A percentile compares a stretch with the other conserved stretches of the same genome.
Evolutionary conservation across 148 eudicot species (phyloP).

Genomic region (Camellia lanceoleosa): DNA sequence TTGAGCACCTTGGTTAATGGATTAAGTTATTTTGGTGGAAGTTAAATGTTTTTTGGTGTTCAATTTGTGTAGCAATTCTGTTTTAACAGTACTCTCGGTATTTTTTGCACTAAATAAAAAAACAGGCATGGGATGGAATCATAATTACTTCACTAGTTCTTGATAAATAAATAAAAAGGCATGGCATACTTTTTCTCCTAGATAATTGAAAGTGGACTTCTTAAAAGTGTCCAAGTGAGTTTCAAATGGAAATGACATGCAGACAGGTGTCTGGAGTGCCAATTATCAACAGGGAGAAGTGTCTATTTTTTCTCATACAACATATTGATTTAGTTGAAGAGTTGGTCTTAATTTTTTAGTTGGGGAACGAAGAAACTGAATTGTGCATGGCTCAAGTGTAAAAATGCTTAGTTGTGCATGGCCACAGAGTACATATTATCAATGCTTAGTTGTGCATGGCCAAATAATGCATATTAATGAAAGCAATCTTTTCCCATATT

Average conservation of each 20-base stretch:
- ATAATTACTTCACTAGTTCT: background rate
- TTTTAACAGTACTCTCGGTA: slow-evolving; percentile 1
- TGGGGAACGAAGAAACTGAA: no score
- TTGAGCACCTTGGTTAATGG: slow-evolving; percentile 1
- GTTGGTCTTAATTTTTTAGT: background rate
- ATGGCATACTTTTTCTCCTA: background rate
- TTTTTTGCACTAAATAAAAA: background rate
- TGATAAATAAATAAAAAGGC: background rate
- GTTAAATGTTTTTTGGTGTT: background rate
- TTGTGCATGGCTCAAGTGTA: no score
- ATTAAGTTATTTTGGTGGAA: background rate
- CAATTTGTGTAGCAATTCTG: background rate
- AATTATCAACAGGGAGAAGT: background rate
- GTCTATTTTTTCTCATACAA: background rate
- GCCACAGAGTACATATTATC: background rate
- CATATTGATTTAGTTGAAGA: background rate
- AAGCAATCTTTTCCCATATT: background rate
- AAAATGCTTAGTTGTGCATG: background rate
- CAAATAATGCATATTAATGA: background rate
- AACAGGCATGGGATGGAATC: background rate
- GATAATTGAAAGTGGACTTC: slow-evolving; percentile 1
- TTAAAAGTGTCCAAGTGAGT: background rate
- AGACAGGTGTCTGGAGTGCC: background rate
- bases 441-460: background rate
- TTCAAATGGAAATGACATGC: background rate